Conservation (phyloP, 2,329 filamentous ascomycete genomes). For the Claviceps spartinae region DNA sequence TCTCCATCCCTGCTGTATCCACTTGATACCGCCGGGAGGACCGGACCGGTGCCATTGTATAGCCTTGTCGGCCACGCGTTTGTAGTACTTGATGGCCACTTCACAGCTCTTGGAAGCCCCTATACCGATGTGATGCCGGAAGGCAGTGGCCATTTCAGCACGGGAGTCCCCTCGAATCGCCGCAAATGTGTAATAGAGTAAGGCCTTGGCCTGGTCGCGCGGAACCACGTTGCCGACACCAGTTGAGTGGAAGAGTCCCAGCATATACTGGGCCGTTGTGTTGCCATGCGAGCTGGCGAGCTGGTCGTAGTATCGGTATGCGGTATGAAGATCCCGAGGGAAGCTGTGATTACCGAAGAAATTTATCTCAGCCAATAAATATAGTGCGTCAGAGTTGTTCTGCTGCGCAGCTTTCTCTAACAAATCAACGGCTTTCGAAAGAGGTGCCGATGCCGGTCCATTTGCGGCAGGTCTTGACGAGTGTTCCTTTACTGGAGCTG, state of each 20-base stretch:
- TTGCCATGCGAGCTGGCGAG: conserved; percentile 71
- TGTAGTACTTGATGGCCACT: conserved; percentile 75
- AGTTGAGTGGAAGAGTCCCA: conserved; percentile 91
- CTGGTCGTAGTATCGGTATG: conserved; percentile 69
- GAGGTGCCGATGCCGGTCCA: conserved; percentile 19
- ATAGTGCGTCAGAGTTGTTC: conserved; percentile 72
- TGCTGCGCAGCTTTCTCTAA: conserved; percentile 38
- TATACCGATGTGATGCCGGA: conserved; percentile 73
- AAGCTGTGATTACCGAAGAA: conserved; percentile 92
- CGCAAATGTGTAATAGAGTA: conserved; percentile 90
- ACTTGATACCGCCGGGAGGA: conserved; percentile 71
- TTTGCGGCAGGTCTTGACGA: conserved; percentile 14
- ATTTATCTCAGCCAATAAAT: conserved; percentile 82
- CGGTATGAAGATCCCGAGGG: conserved; percentile 64
- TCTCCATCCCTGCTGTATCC: conserved; percentile 66
- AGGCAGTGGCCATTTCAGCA: conserved; percentile 88
- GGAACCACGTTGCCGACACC: conserved; percentile 72
- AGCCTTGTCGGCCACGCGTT: conserved; percentile 83
- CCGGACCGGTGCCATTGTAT: conserved; percentile 79
- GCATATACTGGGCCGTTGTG: conserved; percentile 86
- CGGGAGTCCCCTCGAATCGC: conserved; percentile 69
- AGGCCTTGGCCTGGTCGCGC: conserved; percentile 76
- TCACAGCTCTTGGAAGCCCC: conserved; percentile 79
- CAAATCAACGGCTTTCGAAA: conserved; percentile 37
- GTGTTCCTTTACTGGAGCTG: conserved; percentile 27